phyloP scores from a whole-genome alignment of 106 monocot genomes.

The Apostasia shenzhenica region DNA sequence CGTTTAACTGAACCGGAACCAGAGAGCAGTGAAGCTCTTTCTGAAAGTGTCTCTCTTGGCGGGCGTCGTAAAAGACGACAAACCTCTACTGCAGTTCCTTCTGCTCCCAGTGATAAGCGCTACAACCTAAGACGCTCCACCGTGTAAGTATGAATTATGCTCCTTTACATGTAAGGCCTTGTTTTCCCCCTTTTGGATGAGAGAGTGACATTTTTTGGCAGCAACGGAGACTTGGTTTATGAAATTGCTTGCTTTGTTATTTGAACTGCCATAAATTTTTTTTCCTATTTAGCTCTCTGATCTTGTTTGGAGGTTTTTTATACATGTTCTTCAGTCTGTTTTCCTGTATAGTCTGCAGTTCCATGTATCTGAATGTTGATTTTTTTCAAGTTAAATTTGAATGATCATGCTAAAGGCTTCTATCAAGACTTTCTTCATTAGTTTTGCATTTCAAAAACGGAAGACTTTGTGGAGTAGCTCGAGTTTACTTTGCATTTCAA shows the following conservation, averaged over 20 bases:
- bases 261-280: not conserved
- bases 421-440: too few relatives aligned
- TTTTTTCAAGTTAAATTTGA: too few relatives aligned
- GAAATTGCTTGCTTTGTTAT: not conserved
- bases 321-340: not conserved
- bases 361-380: too few relatives aligned
- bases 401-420: too few relatives aligned
- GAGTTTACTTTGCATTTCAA: too few relatives aligned
- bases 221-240: too few relatives aligned
- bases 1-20: conserved; percentile 35
- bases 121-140: conserved; percentile 66
- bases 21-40: conserved; percentile 52
- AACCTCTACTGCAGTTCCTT: conserved; percentile 12
- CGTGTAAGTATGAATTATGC: conserved; percentile 30
- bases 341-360: not conserved
- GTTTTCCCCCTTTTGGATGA: not conserved
- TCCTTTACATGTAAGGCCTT: not conserved
- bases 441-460: too few relatives aligned
- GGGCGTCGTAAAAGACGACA: conserved; percentile 54
- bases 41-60: conserved; percentile 53
- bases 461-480: too few relatives aligned
- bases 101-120: conserved; percentile 37
- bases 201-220: not conserved
- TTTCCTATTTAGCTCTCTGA: not conserved
- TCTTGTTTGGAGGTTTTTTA: not conserved